A percentile compares a stretch with the other conserved stretches of the same genome.
Evolutionary conservation across 2,329 filamentous ascomycete genomes (phyloP).

Genomic region (Phialocephala subalpina): DNA sequence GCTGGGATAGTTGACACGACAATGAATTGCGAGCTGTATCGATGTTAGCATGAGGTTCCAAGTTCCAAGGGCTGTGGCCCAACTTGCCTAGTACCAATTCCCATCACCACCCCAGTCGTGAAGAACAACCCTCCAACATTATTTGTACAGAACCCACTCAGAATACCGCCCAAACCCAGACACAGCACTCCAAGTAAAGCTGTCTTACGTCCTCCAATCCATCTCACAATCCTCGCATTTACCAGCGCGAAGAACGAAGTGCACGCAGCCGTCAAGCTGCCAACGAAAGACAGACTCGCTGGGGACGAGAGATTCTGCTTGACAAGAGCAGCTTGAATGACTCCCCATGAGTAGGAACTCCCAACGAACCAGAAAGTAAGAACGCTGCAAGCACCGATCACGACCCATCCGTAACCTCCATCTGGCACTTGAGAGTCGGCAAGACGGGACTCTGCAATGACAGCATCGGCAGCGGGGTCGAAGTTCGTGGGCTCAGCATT

Average conservation of each 20-base stretch:
- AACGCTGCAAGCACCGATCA: slow-evolving; percentile 58
- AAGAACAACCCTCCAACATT: slow-evolving; percentile 57
- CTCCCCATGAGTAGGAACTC: slow-evolving; percentile 65
- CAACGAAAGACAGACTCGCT: slow-evolving; percentile 65
- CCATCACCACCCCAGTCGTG: slow-evolving; percentile 55
- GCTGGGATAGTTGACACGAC: slow-evolving; percentile 55
- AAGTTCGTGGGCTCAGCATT: slow-evolving; percentile 23
- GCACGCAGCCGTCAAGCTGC: slow-evolving; percentile 58
- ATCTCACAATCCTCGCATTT: slow-evolving; percentile 58
- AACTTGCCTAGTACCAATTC: slow-evolving; percentile 48
- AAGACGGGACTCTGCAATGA: slow-evolving; percentile 52
- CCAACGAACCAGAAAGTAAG: slow-evolving; percentile 65
- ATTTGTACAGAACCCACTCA: slow-evolving; percentile 54
- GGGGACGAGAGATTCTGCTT: slow-evolving; percentile 55
- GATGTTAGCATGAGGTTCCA: slow-evolving; percentile 2
- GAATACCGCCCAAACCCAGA: slow-evolving; percentile 57
- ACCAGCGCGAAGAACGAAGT: slow-evolving; percentile 60
- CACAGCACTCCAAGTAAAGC: slow-evolving; percentile 58
- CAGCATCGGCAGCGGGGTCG: slow-evolving; percentile 41
- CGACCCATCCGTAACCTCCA: slow-evolving; percentile 64
- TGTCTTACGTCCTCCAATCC: slow-evolving; percentile 56
- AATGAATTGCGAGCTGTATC: slow-evolving; percentile 35
- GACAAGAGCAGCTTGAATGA: slow-evolving; percentile 65
- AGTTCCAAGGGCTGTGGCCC: background rate
- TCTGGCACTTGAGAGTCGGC: slow-evolving; percentile 58